These are phyloP conservation scores for Flaveria bidentis DNA, from an alignment of 129 eudicot species.

Conservation along the genomic window DNA sequence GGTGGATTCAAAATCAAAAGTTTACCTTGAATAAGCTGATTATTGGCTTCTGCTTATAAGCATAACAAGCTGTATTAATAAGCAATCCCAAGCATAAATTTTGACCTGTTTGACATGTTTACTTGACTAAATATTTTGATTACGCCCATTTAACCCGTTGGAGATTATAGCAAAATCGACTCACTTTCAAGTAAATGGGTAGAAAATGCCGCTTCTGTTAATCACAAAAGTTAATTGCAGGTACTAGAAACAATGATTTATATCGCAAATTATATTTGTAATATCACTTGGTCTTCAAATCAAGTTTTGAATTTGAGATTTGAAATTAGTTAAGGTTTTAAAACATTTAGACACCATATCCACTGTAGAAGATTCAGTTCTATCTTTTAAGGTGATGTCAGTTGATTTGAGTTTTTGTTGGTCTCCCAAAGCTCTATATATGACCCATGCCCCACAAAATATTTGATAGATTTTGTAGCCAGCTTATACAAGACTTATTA, in stretches of 20 bases:
- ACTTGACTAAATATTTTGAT: not conserved
- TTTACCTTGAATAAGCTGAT: not conserved
- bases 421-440: not conserved
- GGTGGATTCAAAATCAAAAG: not conserved
- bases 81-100: not conserved
- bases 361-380: constrained; percentile 4
- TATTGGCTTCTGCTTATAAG: not conserved
- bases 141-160: not conserved
- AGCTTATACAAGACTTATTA: not conserved
- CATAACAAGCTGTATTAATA: not conserved
- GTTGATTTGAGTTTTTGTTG: not conserved
- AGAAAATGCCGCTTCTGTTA: not conserved
- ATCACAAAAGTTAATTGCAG: not conserved
- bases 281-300: not conserved
- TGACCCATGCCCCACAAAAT: constrained; percentile 14
- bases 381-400: constrained; percentile 5
- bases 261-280: not conserved
- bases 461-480: not conserved
- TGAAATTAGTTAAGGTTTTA: not conserved
- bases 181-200: not conserved
- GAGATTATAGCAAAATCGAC: not conserved
- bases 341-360: not conserved
- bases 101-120: not conserved
- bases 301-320: not conserved
- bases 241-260: not conserved